These are phyloP conservation scores for Pharus latifolius DNA, from an alignment of 176 grass and related monocot genomes.

Conservation along the genomic window DNA sequence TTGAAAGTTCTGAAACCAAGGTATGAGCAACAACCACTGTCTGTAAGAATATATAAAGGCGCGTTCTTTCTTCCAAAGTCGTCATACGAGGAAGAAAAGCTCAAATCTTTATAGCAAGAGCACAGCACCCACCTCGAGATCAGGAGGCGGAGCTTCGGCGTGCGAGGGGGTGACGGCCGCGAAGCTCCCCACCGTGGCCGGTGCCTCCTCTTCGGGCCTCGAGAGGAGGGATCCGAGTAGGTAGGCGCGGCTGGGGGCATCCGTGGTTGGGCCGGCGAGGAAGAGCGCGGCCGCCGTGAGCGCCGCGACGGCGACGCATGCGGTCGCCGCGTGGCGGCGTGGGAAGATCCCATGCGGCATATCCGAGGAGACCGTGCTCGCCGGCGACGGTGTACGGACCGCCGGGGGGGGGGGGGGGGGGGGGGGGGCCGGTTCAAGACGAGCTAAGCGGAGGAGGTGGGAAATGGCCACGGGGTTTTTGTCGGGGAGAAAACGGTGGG, in stretches of 20 bases:
- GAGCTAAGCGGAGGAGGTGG: no score
- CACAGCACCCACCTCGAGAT: constrained; percentile 9
- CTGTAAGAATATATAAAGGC: not conserved
- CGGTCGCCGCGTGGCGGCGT: constrained; percentile 2
- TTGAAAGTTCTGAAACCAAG: not conserved
- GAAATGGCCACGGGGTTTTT: no score
- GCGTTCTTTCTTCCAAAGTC: not conserved
- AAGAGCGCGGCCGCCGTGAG: constrained; percentile 24
- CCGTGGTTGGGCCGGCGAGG: not conserved
- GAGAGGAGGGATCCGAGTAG: not conserved
- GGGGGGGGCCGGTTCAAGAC: not conserved
- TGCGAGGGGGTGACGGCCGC: not conserved
- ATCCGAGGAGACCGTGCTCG: not conserved
- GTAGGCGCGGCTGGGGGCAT: constrained; percentile 12
- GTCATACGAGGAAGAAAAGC: not conserved
- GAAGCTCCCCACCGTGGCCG: not conserved
- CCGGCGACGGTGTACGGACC: not conserved
- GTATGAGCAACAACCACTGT: not conserved
- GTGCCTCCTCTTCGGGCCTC: not conserved
- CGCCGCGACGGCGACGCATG: constrained; percentile 22
- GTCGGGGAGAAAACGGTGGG: not conserved
- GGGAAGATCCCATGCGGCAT: constrained; percentile 31
- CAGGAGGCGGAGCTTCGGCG: not conserved
- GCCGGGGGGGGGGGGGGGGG: not conserved
- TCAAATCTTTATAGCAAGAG: not conserved